Evolutionary conservation across 2,329 filamentous ascomycete species (phyloP).

Genomic region (Metarhizium rileyi): DNA sequence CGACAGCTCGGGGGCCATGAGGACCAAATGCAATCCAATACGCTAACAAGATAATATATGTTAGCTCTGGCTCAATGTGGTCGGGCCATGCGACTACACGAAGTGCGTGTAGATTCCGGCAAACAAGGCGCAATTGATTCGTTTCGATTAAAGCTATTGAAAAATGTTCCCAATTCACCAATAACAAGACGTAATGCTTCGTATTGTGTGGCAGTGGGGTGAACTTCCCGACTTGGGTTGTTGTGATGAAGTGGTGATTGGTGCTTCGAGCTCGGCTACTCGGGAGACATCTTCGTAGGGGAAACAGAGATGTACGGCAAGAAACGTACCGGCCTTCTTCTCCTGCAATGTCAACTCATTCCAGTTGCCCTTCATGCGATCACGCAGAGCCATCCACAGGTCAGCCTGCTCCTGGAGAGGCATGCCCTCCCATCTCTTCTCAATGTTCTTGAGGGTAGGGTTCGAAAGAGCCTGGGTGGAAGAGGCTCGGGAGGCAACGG

Average conservation of each 20-base stretch:
- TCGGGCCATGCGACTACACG: neutral
- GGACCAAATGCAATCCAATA: slow-evolving; percentile 99
- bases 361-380: slow-evolving; percentile 99
- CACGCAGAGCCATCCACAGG: slow-evolving; percentile 95
- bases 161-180: neutral
- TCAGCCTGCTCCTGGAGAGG: slow-evolving; percentile 98
- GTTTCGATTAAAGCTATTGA: too few species aligned
- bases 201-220: neutral
- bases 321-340: slow-evolving; percentile 89
- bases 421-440: slow-evolving; percentile 99
- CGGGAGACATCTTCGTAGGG: slow-evolving; percentile 25
- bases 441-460: slow-evolving; percentile 93
- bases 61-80: slow-evolving; percentile 22
- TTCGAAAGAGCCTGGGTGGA: slow-evolving; percentile 93
- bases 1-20: slow-evolving; percentile 78
- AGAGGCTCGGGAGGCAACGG: slow-evolving; percentile 41
- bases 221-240: neutral
- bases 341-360: slow-evolving; percentile 88
- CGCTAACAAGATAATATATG: slow-evolving; percentile 48
- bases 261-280: slow-evolving; percentile 15
- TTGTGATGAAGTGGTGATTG: slow-evolving; percentile 10
- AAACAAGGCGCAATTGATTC: too few species aligned
- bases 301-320: slow-evolving; percentile 7
- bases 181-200: neutral
- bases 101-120: neutral